phyloP scores from a whole-genome alignment of 805 yeast genomes.

The Metschnikowia kofuensis region DNA sequence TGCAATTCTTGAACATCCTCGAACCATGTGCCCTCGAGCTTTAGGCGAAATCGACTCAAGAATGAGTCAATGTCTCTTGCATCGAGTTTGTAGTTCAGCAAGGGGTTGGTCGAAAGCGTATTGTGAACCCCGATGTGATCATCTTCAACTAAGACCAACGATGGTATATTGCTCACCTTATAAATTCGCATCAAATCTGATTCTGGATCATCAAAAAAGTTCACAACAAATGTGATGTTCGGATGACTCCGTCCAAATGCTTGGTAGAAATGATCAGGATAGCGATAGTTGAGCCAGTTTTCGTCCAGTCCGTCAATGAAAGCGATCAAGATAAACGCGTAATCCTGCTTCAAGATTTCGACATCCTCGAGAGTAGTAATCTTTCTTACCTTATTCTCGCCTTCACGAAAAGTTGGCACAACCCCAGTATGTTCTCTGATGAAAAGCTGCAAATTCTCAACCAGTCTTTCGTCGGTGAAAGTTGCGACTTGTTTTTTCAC shows the following conservation, averaged over 20 bases:
- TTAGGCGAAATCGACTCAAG: constrained; percentile 1
- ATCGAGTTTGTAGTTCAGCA: constrained; percentile 17
- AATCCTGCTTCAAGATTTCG: not conserved
- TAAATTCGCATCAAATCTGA: constrained; percentile 22
- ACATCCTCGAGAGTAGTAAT: constrained; percentile 3
- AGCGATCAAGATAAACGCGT: constrained; percentile 9
- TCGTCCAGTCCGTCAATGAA: constrained; percentile 9
- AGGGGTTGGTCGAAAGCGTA: constrained; percentile 22
- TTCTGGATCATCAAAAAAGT: constrained; percentile 23
- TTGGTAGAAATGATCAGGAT: constrained; percentile 36
- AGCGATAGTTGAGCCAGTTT: constrained; percentile 32
- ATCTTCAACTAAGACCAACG: constrained; percentile 26
- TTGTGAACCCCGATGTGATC: constrained; percentile 24
- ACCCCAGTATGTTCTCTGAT: constrained; percentile 8
- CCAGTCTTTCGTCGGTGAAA: constrained; percentile 26
- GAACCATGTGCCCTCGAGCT: constrained; percentile 14
- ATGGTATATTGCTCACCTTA: constrained; percentile 31
- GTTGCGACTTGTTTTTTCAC: constrained; percentile 39
- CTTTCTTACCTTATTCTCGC: not conserved
- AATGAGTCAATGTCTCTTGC: constrained; percentile 17
- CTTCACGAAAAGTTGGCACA: constrained; percentile 2
- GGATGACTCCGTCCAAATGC: constrained; percentile 18
- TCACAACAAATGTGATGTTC: constrained; percentile 22
- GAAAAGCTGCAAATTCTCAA: constrained; percentile 12
- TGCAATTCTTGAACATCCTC: constrained; percentile 5